Base-by-base conservation (phyloP, 1,284 basidiomycete species). In the Boletus smithii region DNA sequence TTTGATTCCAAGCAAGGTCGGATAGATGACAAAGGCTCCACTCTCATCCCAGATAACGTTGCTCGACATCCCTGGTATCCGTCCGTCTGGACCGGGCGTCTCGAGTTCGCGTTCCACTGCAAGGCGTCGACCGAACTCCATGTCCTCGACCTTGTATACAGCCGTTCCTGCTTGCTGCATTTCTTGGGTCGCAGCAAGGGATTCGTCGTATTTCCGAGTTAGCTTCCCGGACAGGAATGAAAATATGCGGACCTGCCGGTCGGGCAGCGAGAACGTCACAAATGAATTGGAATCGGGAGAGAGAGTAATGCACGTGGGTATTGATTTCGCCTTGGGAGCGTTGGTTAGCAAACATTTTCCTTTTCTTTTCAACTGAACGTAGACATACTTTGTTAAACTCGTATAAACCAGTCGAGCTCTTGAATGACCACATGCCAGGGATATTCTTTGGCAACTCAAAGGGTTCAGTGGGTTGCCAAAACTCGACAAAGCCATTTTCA, bases 101-200 rank as follows among this genome's bases (percentile, higher is more conserved):
- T 97, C 92, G 39, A 99, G 69, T 61, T 99, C 95, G 51, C 91
- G 79, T 68, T 99, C 97, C 13, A 86, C 75, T 1, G 97, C 97
- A 40, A 99, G 74, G 9, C 97, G 78, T 48, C 97, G 76, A n/a
- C 97, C 95, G 62, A 99, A 98, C 66, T 99, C 97, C 95, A 99
- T 99, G 67, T 98, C 94, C 54, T 99, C 97, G 9, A 99, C 83
- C 62, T 85, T 88, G 70, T 88, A 91, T 16, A 92, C 80, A 0
- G 91, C 85, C 7, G 92, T 95, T 2, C 91, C 92, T 1, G 91
- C 91, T 66, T 95, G 92, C 65, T 95, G 92, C 94, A 98, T 97
- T 66, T 98, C 94, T 61, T 95, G 90, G 27, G 94, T 87, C 0
- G 95, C 94, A 4, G 81, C 73, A 0, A 99, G 75, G 0, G 91